phyloP scores from a whole-genome alignment of 2,329 filamentous ascomycete species.

The Cyanodermella asteris region DNA sequence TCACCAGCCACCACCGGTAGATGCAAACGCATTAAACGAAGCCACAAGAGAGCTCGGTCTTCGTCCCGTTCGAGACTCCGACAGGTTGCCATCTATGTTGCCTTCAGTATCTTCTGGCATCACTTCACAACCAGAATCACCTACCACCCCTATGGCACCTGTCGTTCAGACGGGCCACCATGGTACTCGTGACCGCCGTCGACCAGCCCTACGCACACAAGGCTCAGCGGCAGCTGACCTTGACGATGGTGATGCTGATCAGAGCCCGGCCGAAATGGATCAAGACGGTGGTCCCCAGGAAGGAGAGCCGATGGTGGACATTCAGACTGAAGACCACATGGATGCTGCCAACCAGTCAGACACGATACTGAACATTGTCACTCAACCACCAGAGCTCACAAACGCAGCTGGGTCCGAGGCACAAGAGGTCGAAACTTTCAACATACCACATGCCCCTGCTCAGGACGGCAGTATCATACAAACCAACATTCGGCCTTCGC shows the following conservation, averaged over 20 bases:
- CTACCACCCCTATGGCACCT: constrained; percentile 59
- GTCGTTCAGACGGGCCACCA: constrained; percentile 33
- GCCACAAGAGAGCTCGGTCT: constrained; percentile 38
- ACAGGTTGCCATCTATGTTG: constrained; percentile 66
- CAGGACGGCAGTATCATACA: constrained; percentile 72
- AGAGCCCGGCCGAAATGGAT: constrained; percentile 48
- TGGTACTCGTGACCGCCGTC: constrained; percentile 39
- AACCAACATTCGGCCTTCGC: constrained; percentile 42
- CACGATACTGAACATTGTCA: constrained; percentile 48
- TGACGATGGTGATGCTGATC: constrained; percentile 71
- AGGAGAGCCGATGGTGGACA: constrained; percentile 58
- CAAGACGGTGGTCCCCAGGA: too few relatives aligned
- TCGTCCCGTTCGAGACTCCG: constrained; percentile 57
- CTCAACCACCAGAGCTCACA: constrained; percentile 49
- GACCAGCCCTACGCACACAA: constrained; percentile 76
- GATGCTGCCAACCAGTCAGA: constrained; percentile 72
- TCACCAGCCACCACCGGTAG: too few relatives aligned
- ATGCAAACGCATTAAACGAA: too few relatives aligned
- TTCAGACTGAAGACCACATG: constrained; percentile 65
- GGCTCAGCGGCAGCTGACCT: constrained; percentile 66
- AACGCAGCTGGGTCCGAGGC: constrained; percentile 62
- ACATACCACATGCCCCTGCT: constrained; percentile 69
- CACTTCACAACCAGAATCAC: constrained; percentile 77
- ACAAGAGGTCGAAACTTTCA: constrained; percentile 79
- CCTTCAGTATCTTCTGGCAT: constrained; percentile 46